Conservation (phyloP, 768 basidiomycete species). For the Leccinum aurantiacum region DNA sequence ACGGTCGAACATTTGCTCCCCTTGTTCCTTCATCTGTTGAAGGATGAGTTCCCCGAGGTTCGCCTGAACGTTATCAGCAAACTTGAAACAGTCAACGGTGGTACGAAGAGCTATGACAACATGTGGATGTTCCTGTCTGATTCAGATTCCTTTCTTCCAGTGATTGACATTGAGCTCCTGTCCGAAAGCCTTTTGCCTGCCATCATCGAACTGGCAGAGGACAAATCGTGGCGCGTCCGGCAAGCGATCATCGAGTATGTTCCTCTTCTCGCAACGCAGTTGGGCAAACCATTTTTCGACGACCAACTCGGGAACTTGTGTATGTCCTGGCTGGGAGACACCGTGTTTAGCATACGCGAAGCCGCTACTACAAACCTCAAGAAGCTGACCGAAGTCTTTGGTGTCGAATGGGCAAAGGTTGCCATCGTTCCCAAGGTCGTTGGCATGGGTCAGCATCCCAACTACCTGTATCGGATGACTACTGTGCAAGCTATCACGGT, state of each 20-base stretch:
- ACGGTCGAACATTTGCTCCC: slow-evolving; percentile 97
- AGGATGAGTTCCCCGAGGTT: slow-evolving; percentile 99
- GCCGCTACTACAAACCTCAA: slow-evolving; percentile 97
- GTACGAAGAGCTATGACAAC: slow-evolving; percentile 43
- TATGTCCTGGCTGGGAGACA: slow-evolving; percentile 99
- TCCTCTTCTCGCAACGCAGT: slow-evolving; percentile 96
- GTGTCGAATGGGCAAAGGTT: slow-evolving; percentile 93
- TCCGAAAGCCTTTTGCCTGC: slow-evolving; percentile 95
- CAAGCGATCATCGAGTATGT: slow-evolving; percentile 99
- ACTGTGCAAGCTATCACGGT: slow-evolving; percentile 98
- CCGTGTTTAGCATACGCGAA: slow-evolving; percentile 97
- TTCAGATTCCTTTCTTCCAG: slow-evolving; percentile 40
- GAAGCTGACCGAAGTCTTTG: slow-evolving; percentile 97
- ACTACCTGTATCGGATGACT: slow-evolving; percentile 97
- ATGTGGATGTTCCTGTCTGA: slow-evolving; percentile 8
- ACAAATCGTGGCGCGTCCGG: slow-evolving; percentile 99
- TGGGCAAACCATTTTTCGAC: slow-evolving; percentile 96
- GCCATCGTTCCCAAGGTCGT: slow-evolving; percentile 97
- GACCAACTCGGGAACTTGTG: slow-evolving; percentile 95
- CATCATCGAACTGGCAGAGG: slow-evolving; percentile 96
- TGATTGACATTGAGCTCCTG: slow-evolving; percentile 96
- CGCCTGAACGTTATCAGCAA: slow-evolving; percentile 98
- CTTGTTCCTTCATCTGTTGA: slow-evolving; percentile 91
- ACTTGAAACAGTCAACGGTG: slow-evolving; percentile 90
- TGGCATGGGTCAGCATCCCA: slow-evolving; percentile 95